Percentiles rank a stretch among this genome's conserved stretches.
Conservation (phyloP, 139 green algal genomes). For the Tetradesmus obliquus region DNA sequence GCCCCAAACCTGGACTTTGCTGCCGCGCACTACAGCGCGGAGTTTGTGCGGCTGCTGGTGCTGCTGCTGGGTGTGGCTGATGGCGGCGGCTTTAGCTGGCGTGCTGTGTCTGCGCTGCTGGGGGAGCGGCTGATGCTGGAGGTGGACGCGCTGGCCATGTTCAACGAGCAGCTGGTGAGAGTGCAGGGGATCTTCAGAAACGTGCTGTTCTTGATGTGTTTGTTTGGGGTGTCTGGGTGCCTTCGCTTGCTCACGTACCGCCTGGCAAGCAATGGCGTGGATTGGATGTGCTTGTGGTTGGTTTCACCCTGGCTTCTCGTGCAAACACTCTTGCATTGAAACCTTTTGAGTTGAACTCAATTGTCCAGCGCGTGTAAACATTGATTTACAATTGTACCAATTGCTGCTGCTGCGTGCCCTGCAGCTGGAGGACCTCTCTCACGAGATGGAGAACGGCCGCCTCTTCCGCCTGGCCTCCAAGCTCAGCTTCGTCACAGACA, state of each 20-base stretch:
- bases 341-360: neutral
- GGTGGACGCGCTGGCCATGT: conserved; percentile 64
- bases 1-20: conserved; percentile 70
- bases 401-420: neutral
- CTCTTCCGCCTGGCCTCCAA: conserved; percentile 89
- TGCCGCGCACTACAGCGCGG: conserved; percentile 69
- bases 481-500: conserved; percentile 83
- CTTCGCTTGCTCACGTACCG: neutral
- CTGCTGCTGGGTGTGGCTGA: conserved; percentile 66
- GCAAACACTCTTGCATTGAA: neutral
- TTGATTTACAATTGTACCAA: too few species aligned
- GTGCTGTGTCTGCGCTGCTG: conserved; percentile 70
- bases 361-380: too few species aligned
- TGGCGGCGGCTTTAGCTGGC: conserved; percentile 62
- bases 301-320: neutral
- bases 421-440: conserved; percentile 77
- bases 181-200: neutral
- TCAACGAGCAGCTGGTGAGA: conserved; percentile 65
- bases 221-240: neutral
- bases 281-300: neutral
- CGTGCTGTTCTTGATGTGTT: neutral
- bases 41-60: conserved; percentile 79
- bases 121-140: conserved; percentile 82
- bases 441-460: conserved; percentile 91
- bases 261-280: neutral